Conservation (phyloP, 352 stramenopile species). For the Phytophthora brassicae region DNA sequence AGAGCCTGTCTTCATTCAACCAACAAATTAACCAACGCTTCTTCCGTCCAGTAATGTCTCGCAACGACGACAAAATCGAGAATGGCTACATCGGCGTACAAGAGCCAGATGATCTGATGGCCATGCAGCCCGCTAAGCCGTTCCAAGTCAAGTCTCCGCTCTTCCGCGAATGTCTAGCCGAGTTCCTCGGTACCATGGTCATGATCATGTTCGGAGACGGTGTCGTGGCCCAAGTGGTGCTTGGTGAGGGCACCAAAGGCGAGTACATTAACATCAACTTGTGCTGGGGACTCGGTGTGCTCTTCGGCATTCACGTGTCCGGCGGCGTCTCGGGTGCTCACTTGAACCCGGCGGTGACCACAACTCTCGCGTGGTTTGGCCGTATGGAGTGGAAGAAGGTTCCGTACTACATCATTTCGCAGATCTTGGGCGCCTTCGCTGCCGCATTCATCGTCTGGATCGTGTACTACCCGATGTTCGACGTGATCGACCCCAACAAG, state of each 20-base stretch:
- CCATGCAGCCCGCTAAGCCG: conserved; percentile 29
- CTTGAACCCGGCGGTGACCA: conserved; percentile 68
- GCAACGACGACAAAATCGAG: conserved; percentile 39
- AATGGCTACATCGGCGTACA: conserved; percentile 38
- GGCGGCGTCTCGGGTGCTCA: conserved; percentile 61
- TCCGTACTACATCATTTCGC: conserved; percentile 51
- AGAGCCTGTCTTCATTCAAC: too few relatives aligned
- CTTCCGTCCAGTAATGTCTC: conserved; percentile 18
- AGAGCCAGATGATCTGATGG: conserved; percentile 25
- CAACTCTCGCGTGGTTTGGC: conserved; percentile 49
- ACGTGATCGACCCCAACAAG: conserved; percentile 48
- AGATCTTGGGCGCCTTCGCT: conserved; percentile 54
- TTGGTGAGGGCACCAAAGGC: conserved; percentile 52
- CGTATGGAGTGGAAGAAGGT: conserved; percentile 61
- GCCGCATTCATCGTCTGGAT: conserved; percentile 50
- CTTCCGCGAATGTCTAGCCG: conserved; percentile 56
- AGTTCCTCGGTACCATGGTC: conserved; percentile 65
- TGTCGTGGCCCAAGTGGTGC: conserved; percentile 62
- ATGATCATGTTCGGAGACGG: conserved; percentile 71
- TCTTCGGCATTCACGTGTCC: conserved; percentile 65
- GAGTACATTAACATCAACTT: conserved; percentile 74
- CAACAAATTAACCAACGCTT: not conserved
- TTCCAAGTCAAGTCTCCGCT: conserved; percentile 44
- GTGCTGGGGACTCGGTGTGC: conserved; percentile 71
- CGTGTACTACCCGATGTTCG: conserved; percentile 57